Evolutionary conservation across 257 asterid species (phyloP).

Genomic region (Ilex asprella): DNA sequence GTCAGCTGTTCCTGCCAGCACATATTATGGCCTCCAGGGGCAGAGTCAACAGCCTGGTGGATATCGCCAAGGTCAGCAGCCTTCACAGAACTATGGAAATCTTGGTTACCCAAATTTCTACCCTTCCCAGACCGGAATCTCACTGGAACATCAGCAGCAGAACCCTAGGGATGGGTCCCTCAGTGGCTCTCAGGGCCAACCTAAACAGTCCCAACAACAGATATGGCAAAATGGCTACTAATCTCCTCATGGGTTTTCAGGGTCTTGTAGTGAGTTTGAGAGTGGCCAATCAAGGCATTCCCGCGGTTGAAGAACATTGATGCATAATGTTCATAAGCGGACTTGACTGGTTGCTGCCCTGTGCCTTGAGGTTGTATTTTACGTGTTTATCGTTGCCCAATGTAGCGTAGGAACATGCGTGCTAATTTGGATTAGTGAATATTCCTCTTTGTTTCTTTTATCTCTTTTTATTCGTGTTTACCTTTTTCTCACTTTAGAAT

Average conservation of each 20-base stretch:
- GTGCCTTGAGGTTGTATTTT: constrained; percentile 44
- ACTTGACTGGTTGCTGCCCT: constrained; percentile 34
- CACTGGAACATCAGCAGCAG: constrained; percentile 66
- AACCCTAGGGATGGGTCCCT: constrained; percentile 58
- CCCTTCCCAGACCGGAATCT: constrained; percentile 59
- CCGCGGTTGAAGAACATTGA: constrained; percentile 15
- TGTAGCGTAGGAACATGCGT: constrained; percentile 47
- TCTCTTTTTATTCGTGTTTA: constrained; percentile 6
- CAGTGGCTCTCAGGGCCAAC: constrained; percentile 63
- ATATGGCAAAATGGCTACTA: constrained; percentile 79
- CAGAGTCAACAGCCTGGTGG: constrained; percentile 69
- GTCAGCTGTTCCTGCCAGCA: constrained; percentile 60
- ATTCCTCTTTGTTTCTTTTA: background rate
- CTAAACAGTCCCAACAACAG: constrained; percentile 61
- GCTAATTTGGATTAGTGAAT: constrained; percentile 46
- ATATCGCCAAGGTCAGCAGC: constrained; percentile 84
- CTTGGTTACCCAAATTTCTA: constrained; percentile 73
- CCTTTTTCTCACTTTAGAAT: background rate
- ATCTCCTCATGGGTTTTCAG: constrained; percentile 39
- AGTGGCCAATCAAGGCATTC: constrained; percentile 30
- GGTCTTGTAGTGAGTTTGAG: constrained; percentile 41
- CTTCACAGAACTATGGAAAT: constrained; percentile 61
- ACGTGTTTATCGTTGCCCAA: constrained; percentile 32
- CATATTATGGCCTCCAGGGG: constrained; percentile 50
- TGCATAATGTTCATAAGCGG: constrained; percentile 17